Conservation (phyloP, 805 yeast genomes). For the Starmerella floris region DNA sequence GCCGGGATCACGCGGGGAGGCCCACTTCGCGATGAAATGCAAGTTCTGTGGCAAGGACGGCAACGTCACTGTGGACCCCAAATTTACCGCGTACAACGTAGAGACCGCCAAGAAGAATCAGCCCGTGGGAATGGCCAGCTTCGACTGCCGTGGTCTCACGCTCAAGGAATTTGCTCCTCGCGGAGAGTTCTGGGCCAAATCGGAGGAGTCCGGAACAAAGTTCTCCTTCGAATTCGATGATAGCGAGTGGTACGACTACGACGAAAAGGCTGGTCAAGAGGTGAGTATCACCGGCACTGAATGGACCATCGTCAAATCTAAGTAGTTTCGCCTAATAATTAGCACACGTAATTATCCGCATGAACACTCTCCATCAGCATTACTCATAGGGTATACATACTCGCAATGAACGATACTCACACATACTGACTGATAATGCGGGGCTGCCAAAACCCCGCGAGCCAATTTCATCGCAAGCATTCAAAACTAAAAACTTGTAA, state of each 20-base stretch:
- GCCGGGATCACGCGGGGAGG: conserved; percentile 64
- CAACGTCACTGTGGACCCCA: conserved; percentile 24
- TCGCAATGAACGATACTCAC: too few species aligned
- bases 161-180: conserved; percentile 53
- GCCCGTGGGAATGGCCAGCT: conserved; percentile 40
- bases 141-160: conserved; percentile 81
- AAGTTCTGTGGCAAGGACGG: conserved; percentile 40
- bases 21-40: conserved; percentile 70
- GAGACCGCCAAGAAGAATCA: conserved; percentile 32
- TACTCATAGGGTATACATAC: too few species aligned
- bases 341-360: too few species aligned
- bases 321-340: too few species aligned
- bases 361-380: too few species aligned
- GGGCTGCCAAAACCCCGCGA: too few species aligned
- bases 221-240: conserved; percentile 61
- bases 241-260: conserved; percentile 91
- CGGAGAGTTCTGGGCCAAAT: conserved; percentile 27
- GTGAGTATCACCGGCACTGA: conserved; percentile 64
- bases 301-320: conserved; percentile 43
- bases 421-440: too few species aligned
- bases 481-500: too few species aligned
- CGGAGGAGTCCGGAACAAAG: conserved; percentile 38
- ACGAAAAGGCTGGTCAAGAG: conserved; percentile 67
- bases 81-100: conserved; percentile 24
- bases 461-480: too few species aligned